A percentile compares a stretch with the other conserved stretches of the same genome.
Conservation (phyloP, 2,329 filamentous ascomycete genomes). For the Aureobasidium namibiae region DNA sequence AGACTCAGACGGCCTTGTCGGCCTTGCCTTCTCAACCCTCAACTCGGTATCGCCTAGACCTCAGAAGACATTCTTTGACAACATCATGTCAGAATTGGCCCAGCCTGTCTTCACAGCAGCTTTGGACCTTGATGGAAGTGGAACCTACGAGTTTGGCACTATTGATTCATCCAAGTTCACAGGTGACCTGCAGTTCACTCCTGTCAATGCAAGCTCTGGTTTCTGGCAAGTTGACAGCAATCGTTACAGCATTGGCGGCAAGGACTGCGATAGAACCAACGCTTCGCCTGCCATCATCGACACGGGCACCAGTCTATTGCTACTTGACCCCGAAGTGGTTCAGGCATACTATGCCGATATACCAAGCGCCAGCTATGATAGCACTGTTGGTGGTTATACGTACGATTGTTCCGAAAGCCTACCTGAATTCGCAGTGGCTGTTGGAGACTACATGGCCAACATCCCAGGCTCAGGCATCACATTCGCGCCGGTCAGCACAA, state of each 20-base stretch:
- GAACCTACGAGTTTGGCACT: slow-evolving; percentile 65
- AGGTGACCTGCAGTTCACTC: slow-evolving; percentile 54
- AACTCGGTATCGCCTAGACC: slow-evolving; percentile 56
- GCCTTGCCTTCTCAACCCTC: slow-evolving; percentile 56
- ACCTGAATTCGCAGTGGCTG: slow-evolving; percentile 43
- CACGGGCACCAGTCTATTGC: slow-evolving; percentile 55
- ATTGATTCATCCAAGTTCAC: slow-evolving; percentile 57
- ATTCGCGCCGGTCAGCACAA: slow-evolving; percentile 44
- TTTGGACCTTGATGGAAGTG: slow-evolving; percentile 51
- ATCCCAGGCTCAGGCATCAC: slow-evolving; percentile 37
- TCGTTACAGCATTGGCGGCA: slow-evolving; percentile 48
- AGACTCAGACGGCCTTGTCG: slow-evolving; percentile 60
- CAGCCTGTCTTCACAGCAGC: slow-evolving; percentile 64
- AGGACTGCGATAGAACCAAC: slow-evolving; percentile 46
- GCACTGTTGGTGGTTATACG: slow-evolving; percentile 33
- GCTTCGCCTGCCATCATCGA: slow-evolving; percentile 39
- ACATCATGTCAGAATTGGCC: slow-evolving; percentile 52
- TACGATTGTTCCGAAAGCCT: slow-evolving; percentile 35
- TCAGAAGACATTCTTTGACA: slow-evolving; percentile 69
- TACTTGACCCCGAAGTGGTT: slow-evolving; percentile 46
- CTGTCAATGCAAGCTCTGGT: slow-evolving; percentile 53
- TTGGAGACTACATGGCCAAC: slow-evolving; percentile 43
- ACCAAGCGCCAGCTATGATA: slow-evolving; percentile 28
- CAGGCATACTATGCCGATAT: slow-evolving; percentile 37
- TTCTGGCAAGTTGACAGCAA: slow-evolving; percentile 61